phyloP scores from a whole-genome alignment of 2,329 filamentous ascomycete genomes.

The Sarocladiaceae sp. region DNA sequence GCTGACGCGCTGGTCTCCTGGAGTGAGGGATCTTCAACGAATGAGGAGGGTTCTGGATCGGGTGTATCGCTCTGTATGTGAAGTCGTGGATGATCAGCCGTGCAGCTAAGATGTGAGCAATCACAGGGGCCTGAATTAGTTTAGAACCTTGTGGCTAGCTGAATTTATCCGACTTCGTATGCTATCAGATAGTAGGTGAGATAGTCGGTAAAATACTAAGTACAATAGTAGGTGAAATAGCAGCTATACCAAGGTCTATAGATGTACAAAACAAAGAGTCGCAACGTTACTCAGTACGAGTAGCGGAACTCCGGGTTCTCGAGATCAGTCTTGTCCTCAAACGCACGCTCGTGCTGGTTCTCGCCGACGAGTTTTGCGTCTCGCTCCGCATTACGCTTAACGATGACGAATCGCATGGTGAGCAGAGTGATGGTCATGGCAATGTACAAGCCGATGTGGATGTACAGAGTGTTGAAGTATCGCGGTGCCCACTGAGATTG shows the following conservation, averaged over 20 bases:
- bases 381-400: not conserved
- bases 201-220: too few species aligned
- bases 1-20: not conserved
- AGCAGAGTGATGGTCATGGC: not conserved
- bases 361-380: not conserved
- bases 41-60: not conserved
- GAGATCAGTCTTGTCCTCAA: not conserved
- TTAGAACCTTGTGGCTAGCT: too few species aligned
- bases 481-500: not conserved
- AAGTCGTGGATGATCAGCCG: too few species aligned
- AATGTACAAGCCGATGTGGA: not conserved
- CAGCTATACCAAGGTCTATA: too few species aligned
- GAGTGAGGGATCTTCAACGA: not conserved
- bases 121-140: too few species aligned
- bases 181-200: too few species aligned
- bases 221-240: too few species aligned
- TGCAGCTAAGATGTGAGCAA: too few species aligned
- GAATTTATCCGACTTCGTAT: too few species aligned
- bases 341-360: not conserved
- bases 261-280: not conserved
- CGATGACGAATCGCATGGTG: not conserved
- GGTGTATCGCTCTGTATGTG: not conserved
- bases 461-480: not conserved
- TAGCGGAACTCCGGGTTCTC: slow-evolving; percentile 10
- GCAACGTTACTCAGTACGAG: not conserved